phyloP scores from a whole-genome alignment of 2,329 filamentous ascomycete genomes.

The Leptoxyphium fumago region DNA sequence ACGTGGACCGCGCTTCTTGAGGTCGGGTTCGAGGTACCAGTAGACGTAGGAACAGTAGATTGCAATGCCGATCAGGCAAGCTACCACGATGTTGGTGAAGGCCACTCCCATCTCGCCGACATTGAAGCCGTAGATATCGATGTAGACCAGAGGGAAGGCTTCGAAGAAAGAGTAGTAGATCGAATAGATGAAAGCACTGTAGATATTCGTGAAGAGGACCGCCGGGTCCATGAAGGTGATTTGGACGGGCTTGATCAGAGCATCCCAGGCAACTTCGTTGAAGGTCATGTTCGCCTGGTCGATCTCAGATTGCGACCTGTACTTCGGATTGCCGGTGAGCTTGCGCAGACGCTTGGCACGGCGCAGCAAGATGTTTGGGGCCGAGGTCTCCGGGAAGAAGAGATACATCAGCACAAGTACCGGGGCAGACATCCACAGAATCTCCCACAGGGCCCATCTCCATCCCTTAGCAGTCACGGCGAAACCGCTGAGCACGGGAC shows the following conservation, averaged over 20 bases:
- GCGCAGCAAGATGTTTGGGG: constrained; percentile 44
- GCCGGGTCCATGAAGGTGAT: constrained; percentile 21
- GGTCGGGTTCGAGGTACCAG: constrained; percentile 11
- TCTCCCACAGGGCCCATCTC: constrained; percentile 52
- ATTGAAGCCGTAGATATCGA: constrained; percentile 44
- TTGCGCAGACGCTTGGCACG: constrained; percentile 48
- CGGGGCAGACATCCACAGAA: constrained; percentile 46
- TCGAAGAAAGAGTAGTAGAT: constrained; percentile 51
- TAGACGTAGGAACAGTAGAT: constrained; percentile 13
- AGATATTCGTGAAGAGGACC: constrained; percentile 13
- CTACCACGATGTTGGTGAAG: constrained; percentile 29
- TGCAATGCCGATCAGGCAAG: constrained; percentile 9
- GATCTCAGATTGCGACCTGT: constrained; percentile 50
- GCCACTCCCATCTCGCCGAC: constrained; percentile 43
- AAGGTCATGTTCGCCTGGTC: constrained; percentile 41
- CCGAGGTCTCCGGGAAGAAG: constrained; percentile 49
- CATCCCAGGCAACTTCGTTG: constrained; percentile 35
- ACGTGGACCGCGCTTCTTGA: constrained; percentile 10
- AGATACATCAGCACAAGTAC: constrained; percentile 44
- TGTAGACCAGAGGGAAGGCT: constrained; percentile 51
- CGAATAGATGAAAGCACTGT: constrained; percentile 44
- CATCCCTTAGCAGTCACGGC: constrained; percentile 42
- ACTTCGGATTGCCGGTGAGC: constrained; percentile 39
- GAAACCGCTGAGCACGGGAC: constrained; percentile 47
- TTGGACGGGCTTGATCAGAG: constrained; percentile 46